These are phyloP conservation scores for Calonectria pseudoreteaudii DNA, from an alignment of 2,329 filamentous ascomycete species.

Conservation along the genomic window DNA sequence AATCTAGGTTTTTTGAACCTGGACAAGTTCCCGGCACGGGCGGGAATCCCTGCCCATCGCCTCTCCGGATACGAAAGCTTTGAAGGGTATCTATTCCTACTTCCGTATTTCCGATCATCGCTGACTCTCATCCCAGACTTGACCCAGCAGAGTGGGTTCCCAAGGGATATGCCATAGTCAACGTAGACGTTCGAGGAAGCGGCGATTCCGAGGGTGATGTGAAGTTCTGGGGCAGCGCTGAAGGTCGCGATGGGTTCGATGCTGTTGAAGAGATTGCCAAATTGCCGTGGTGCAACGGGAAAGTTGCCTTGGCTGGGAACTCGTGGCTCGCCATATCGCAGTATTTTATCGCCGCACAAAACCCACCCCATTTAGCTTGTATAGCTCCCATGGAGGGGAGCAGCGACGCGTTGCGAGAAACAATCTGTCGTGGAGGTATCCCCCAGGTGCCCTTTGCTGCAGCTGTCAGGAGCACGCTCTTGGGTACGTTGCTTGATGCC, in stretches of 20 bases:
- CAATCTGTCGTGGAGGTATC: not conserved
- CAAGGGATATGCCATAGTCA: not conserved
- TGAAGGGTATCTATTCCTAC: not conserved
- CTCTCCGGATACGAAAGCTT: not conserved
- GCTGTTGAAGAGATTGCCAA: not conserved
- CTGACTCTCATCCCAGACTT: not conserved
- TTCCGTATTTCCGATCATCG: too few relatives aligned
- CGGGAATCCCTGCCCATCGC: not conserved
- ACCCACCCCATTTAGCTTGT: not conserved
- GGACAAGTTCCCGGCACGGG: not conserved
- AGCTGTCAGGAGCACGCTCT: not conserved
- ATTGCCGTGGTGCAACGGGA: slow-evolving; percentile 5
- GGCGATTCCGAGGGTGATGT: not conserved
- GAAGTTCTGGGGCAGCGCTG: not conserved
- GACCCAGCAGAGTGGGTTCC: not conserved
- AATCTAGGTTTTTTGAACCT: not conserved
- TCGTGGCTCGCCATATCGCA: slow-evolving; percentile 1
- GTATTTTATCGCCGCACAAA: not conserved
- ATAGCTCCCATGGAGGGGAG: not conserved
- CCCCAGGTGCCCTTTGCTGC: not conserved
- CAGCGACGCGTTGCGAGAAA: not conserved
- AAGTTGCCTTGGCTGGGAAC: not conserved
- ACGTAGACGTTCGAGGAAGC: not conserved
- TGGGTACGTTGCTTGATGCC: not conserved
- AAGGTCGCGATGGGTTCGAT: not conserved